Evolutionary conservation across 768 basidiomycete genomes (phyloP).

Genomic region (Tubosaeta sp.): DNA sequence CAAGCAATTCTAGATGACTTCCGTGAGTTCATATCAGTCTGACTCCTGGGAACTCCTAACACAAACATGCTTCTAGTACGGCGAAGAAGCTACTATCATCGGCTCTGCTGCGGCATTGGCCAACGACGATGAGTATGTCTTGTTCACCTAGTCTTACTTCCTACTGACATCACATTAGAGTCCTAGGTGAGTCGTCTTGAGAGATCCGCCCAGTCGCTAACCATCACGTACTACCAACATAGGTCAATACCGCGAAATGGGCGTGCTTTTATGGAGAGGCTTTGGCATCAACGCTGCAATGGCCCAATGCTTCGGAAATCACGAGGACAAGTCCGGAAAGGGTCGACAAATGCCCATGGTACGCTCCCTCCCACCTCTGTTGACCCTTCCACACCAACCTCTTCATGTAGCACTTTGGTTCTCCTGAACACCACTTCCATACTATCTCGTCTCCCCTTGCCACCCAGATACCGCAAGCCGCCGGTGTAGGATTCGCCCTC

Average conservation of each 20-base stretch:
- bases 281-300: constrained; percentile 78
- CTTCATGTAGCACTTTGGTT: constrained; percentile 72
- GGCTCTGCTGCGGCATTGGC: constrained; percentile 86
- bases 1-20: constrained; percentile 59
- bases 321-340: constrained; percentile 74
- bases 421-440: constrained; percentile 80
- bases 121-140: constrained; percentile 75
- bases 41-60: neutral
- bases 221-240: constrained; percentile 3
- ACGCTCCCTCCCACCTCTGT: constrained; percentile 19
- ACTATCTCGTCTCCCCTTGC: constrained; percentile 92
- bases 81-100: constrained; percentile 87
- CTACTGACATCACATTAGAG: constrained; percentile 39
- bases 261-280: constrained; percentile 85
- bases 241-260: constrained; percentile 94
- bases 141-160: neutral
- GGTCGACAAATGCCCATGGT: constrained; percentile 95
- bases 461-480: constrained; percentile 93
- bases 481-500: constrained; percentile 88
- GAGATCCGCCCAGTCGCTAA: neutral
- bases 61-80: constrained; percentile 47
- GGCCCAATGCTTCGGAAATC: constrained; percentile 89
- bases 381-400: neutral
- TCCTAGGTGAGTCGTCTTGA: constrained; percentile 51
- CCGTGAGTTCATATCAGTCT: constrained; percentile 46